A percentile compares a stretch with the other conserved stretches of the same genome.
phyloP scores from a whole-genome alignment of 2,329 filamentous ascomycete species.

The Incumbomyces delicatus region DNA sequence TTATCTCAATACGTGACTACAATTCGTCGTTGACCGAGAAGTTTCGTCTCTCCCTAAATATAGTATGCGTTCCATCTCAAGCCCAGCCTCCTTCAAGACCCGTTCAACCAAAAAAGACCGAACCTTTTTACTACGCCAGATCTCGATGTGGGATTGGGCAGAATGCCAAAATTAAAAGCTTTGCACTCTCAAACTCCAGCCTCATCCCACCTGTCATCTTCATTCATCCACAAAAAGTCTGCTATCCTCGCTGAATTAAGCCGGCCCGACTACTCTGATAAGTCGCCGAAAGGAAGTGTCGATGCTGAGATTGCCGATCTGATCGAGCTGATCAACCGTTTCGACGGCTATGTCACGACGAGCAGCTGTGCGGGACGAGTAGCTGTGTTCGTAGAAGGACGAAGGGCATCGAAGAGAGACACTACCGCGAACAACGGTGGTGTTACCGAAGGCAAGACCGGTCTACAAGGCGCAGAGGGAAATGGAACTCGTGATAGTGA shows the following conservation, averaged over 20 bases:
- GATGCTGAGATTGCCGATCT: conserved; percentile 72
- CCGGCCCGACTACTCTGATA: conserved; percentile 66
- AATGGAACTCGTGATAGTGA: too few relatives aligned
- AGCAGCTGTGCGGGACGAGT: conserved; percentile 86
- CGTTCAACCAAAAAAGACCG: too few relatives aligned
- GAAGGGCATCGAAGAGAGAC: conserved; percentile 30
- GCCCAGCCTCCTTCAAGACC: too few relatives aligned
- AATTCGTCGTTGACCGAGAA: too few relatives aligned
- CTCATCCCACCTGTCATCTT: not conserved
- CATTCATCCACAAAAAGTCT: conserved; percentile 49
- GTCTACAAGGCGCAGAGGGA: too few relatives aligned
- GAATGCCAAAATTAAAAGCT: too few relatives aligned
- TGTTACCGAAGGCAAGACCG: conserved; percentile 40
- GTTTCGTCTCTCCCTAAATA: too few relatives aligned
- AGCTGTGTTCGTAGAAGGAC: conserved; percentile 79
- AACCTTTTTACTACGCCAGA: too few relatives aligned
- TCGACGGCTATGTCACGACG: conserved; percentile 73
- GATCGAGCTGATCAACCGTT: conserved; percentile 61
- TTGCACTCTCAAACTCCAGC: too few relatives aligned
- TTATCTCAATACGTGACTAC: too few relatives aligned
- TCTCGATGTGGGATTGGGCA: too few relatives aligned
- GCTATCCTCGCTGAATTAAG: conserved; percentile 63
- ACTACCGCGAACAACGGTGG: conserved; percentile 7
- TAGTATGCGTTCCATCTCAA: too few relatives aligned
- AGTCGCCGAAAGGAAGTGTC: conserved; percentile 79